Evolutionary conservation across 495 filamentous ascomycete genomes (phyloP).

Genomic region (Neurospora sp.): DNA sequence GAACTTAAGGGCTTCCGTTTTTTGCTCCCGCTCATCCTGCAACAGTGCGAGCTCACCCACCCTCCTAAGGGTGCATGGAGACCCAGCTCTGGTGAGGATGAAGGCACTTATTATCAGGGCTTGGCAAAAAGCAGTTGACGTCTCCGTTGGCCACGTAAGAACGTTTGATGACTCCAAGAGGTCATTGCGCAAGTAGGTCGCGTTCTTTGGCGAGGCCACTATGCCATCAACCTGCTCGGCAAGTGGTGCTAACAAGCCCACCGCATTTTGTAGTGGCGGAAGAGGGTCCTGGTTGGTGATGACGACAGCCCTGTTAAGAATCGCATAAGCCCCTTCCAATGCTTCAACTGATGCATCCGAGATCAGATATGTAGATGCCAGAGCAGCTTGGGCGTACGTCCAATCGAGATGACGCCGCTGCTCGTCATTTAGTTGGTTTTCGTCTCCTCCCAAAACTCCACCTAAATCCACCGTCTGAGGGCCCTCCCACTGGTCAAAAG

Average conservation of each 20-base stretch:
- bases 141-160: slow-evolving; percentile 54
- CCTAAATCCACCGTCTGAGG: slow-evolving; percentile 72
- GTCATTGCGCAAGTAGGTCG: slow-evolving; percentile 37
- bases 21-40: slow-evolving; percentile 54
- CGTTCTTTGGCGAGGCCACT: slow-evolving; percentile 28
- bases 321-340: slow-evolving; percentile 50
- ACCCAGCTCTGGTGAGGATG: slow-evolving; percentile 50
- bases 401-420: slow-evolving; percentile 43
- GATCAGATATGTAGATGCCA: slow-evolving; percentile 65
- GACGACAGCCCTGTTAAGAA: slow-evolving; percentile 49
- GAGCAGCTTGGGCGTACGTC: slow-evolving; percentile 60
- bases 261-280: slow-evolving; percentile 33
- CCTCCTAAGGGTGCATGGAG: slow-evolving; percentile 47
- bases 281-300: slow-evolving; percentile 51
- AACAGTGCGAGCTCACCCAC: slow-evolving; percentile 50
- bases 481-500: slow-evolving; percentile 69
- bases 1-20: slow-evolving; percentile 50
- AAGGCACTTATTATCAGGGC: slow-evolving; percentile 59
- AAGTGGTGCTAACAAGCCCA: slow-evolving; percentile 33
- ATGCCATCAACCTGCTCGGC: slow-evolving; percentile 17
- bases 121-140: slow-evolving; percentile 54
- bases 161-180: slow-evolving; percentile 54
- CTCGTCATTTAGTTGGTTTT: slow-evolving; percentile 41
- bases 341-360: slow-evolving; percentile 47
- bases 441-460: slow-evolving; percentile 62